Evolutionary conservation across 768 basidiomycete species (phyloP).

Genomic region (Psilocybe cubensis): DNA sequence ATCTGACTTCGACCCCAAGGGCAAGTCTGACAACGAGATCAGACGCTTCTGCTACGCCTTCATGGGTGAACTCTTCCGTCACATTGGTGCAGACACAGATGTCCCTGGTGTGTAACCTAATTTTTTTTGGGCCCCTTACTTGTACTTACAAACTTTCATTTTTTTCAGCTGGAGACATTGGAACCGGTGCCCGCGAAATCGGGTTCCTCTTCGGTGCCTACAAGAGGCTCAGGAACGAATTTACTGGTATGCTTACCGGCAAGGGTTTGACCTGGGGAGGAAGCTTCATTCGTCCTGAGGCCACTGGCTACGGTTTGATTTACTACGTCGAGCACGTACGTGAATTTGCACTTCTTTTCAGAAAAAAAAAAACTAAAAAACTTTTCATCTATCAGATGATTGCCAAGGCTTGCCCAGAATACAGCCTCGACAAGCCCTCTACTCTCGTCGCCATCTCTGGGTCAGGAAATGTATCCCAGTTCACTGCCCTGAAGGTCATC

Average conservation of each 20-base stretch:
- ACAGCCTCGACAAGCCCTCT: constrained; percentile 45
- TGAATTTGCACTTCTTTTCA: constrained; percentile 11
- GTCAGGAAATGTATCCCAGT: constrained; percentile 78
- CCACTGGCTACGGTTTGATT: constrained; percentile 74
- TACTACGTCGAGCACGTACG: constrained; percentile 76
- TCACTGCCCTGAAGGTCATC: constrained; percentile 76
- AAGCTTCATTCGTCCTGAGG: constrained; percentile 75
- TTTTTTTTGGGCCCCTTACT: background rate
- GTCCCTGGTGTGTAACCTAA: constrained; percentile 52
- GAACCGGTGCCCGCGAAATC: constrained; percentile 76
- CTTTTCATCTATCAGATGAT: constrained; percentile 48
- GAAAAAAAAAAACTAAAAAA: no score
- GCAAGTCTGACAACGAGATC: constrained; percentile 76
- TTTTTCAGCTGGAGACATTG: constrained; percentile 63
- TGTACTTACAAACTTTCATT: background rate
- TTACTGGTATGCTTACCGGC: constrained; percentile 70
- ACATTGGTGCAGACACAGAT: constrained; percentile 76
- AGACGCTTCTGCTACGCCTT: constrained; percentile 72
- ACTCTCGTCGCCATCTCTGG: constrained; percentile 64
- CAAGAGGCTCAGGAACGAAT: constrained; percentile 76
- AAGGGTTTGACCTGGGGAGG: constrained; percentile 75
- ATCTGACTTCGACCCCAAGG: constrained; percentile 82
- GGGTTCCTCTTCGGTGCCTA: constrained; percentile 81
- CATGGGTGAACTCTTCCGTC: constrained; percentile 74
- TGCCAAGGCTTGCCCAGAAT: constrained; percentile 59